These are phyloP conservation scores for Tylopilus balloui DNA, from an alignment of 768 basidiomycete species.

Conservation along the genomic window DNA sequence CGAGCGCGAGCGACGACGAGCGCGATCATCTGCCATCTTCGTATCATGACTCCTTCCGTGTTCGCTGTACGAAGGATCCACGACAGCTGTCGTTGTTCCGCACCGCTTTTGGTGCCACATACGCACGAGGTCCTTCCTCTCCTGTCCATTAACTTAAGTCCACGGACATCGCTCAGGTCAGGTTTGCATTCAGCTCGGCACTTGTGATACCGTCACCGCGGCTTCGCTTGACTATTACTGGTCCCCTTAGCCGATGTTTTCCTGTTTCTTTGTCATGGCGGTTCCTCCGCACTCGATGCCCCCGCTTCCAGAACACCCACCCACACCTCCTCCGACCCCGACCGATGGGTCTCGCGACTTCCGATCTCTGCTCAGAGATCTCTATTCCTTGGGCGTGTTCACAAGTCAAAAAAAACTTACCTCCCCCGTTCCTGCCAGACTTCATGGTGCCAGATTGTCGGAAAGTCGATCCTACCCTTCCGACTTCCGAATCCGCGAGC, in stretches of 20 bases:
- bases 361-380: constrained; percentile 21
- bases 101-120: constrained; percentile 32
- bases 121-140: constrained; percentile 34
- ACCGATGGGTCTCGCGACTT: constrained; percentile 12
- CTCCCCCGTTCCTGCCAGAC: constrained; percentile 18
- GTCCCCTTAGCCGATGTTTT: constrained; percentile 29
- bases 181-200: constrained; percentile 32
- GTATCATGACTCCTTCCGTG: constrained; percentile 1
- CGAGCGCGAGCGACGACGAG: constrained; percentile 4
- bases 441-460: constrained; percentile 32
- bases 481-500: constrained; percentile 32
- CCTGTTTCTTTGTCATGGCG: constrained; percentile 30
- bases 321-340: constrained; percentile 7
- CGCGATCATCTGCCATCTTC: constrained; percentile 15
- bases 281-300: constrained; percentile 24
- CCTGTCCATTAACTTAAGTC: constrained; percentile 37
- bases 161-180: constrained; percentile 34
- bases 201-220: constrained; percentile 35
- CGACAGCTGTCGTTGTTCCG: constrained; percentile 22
- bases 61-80: constrained; percentile 20
- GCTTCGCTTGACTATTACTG: constrained; percentile 33
- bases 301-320: constrained; percentile 20
- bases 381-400: constrained; percentile 7
- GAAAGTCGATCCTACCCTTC: constrained; percentile 34
- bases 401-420: constrained; percentile 24